Conservation (phyloP, 768 basidiomycete genomes). For the Psilocybe cubensis region DNA sequence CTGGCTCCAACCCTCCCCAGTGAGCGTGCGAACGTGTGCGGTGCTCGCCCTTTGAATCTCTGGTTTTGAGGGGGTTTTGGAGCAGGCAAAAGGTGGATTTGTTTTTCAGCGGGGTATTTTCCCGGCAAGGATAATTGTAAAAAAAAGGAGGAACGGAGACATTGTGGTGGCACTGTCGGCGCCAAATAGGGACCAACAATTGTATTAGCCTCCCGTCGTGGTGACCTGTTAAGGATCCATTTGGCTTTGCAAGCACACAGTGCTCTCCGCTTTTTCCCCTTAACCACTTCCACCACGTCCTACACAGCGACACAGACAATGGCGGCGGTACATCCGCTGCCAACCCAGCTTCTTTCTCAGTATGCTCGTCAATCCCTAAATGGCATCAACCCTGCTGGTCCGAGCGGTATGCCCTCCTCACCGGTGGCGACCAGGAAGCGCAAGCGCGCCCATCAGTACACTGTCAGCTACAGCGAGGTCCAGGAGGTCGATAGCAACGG, state of each 20-base stretch:
- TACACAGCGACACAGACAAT: constrained; percentile 55
- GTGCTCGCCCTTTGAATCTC: background rate
- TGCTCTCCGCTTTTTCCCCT: constrained; percentile 28
- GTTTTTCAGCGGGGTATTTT: background rate
- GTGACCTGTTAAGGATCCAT: constrained; percentile 43
- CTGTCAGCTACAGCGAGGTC: constrained; percentile 86
- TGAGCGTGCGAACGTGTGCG: constrained; percentile 21
- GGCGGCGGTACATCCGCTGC: constrained; percentile 73
- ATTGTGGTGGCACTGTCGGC: constrained; percentile 23
- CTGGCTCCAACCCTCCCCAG: constrained; percentile 3
- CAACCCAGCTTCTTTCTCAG: constrained; percentile 62
- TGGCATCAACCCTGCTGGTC: constrained; percentile 42
- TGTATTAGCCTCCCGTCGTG: constrained; percentile 34
- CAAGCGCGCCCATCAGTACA: constrained; percentile 80
- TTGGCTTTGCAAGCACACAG: constrained; percentile 43
- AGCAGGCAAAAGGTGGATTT: background rate
- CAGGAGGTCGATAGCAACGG: constrained; percentile 85
- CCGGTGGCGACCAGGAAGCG: constrained; percentile 78
- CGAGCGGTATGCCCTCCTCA: constrained; percentile 73
- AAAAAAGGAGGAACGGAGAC: constrained; percentile 11
- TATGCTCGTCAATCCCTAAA: constrained; percentile 67
- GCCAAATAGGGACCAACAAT: constrained; percentile 38
- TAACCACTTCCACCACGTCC: constrained; percentile 53
- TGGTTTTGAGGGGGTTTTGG: background rate
- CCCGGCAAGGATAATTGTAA: background rate